Evolutionary conservation across 176 grass and related monocot genomes (phyloP).

Genomic region (Ananas comosus): DNA sequence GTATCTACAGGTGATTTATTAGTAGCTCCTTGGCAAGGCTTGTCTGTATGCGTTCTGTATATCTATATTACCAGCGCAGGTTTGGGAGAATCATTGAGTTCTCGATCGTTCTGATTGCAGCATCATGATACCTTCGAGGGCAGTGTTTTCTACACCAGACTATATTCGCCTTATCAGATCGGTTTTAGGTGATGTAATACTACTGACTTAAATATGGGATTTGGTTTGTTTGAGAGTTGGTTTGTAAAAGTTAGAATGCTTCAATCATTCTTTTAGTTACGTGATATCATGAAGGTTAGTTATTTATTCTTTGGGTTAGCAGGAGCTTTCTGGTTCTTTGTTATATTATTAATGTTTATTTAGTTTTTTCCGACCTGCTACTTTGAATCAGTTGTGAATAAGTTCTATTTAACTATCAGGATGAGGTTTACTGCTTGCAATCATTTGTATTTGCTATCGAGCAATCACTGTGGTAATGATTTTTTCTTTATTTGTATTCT

Average conservation of each 20-base stretch:
- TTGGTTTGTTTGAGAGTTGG: background rate
- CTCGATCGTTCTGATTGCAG: background rate
- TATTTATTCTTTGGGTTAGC: constrained; percentile 8
- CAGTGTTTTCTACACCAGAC: background rate
- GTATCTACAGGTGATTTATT: background rate
- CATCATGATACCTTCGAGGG: background rate
- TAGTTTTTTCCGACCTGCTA: background rate
- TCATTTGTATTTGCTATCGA: too few species aligned
- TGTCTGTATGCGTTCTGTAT: too few species aligned
- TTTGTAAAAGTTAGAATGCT: background rate
- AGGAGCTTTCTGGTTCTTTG: constrained; percentile 3
- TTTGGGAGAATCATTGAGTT: background rate
- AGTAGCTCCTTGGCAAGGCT: background rate
- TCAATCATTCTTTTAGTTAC: background rate
- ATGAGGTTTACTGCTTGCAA: background rate
- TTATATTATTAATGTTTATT: background rate
- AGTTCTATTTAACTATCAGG: background rate
- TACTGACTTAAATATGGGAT: too few species aligned
- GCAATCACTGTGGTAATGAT: too few species aligned
- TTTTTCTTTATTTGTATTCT: too few species aligned
- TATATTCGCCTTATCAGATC: background rate
- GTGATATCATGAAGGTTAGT: background rate
- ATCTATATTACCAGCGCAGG: background rate
- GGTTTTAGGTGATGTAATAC: too few species aligned
- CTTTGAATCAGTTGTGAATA: background rate